Evolutionary conservation across 2,329 filamentous ascomycete species (phyloP).

Genomic region (Podosphaera xanthii): DNA sequence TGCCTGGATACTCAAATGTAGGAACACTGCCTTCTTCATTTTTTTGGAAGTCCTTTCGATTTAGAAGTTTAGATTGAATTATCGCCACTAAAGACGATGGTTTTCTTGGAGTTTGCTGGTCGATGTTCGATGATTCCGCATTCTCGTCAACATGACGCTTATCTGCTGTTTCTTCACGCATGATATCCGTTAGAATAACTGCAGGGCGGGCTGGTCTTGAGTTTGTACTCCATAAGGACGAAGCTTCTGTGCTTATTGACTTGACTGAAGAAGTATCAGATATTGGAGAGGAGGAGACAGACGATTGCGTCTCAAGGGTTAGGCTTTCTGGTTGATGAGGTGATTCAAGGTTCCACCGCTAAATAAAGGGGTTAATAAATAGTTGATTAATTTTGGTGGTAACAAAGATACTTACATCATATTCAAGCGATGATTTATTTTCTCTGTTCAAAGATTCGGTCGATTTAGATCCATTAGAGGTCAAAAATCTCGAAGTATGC

Average conservation of each 20-base stretch:
- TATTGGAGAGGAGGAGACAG: slow-evolving; percentile 11
- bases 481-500: too few relatives aligned
- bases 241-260: slow-evolving; percentile 16
- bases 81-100: too few relatives aligned
- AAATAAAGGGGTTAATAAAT: too few relatives aligned
- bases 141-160: too few relatives aligned
- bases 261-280: slow-evolving; percentile 14
- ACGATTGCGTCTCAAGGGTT: slow-evolving; percentile 12
- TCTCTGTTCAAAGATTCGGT: too few relatives aligned
- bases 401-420: too few relatives aligned
- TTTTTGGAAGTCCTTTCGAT: slow-evolving; percentile 5
- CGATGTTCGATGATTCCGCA: neutral
- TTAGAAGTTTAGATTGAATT: slow-evolving; percentile 5
- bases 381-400: too few relatives aligned
- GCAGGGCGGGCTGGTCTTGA: slow-evolving; percentile 1
- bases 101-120: slow-evolving; percentile 6
- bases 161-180: too few relatives aligned
- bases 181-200: too few relatives aligned
- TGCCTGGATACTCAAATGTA: slow-evolving; percentile 4
- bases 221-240: slow-evolving; percentile 10
- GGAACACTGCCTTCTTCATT: slow-evolving; percentile 6
- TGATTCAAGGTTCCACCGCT: slow-evolving; percentile 7
- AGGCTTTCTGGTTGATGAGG: slow-evolving; percentile 14
- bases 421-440: too few relatives aligned
- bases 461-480: too few relatives aligned